Percentiles rank a stretch among this genome's conserved stretches.
phyloP scores from a whole-genome alignment of 2,329 filamentous ascomycete species.

The Diaporthe ampelina region DNA sequence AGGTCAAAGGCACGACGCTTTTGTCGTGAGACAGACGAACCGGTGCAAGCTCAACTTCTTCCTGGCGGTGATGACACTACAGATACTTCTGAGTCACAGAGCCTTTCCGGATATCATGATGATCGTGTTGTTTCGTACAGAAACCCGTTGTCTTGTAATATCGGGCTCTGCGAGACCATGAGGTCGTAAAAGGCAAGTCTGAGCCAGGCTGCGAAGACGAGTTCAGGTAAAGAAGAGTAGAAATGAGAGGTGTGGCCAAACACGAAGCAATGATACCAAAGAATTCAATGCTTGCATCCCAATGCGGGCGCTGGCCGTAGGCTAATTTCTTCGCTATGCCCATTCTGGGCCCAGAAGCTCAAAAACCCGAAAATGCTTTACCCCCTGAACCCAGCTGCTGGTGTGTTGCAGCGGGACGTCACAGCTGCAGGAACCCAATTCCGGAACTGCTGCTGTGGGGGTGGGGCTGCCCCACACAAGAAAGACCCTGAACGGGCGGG shows the following conservation, averaged over 20 bases:
- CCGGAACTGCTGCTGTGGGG: slow-evolving; percentile 1
- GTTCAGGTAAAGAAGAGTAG: background rate
- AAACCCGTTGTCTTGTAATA: slow-evolving; percentile 58
- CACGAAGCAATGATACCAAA: background rate
- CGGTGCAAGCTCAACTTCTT: background rate
- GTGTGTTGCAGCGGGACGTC: slow-evolving; percentile 5
- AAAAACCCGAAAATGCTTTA: background rate
- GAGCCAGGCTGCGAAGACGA: slow-evolving; percentile 46
- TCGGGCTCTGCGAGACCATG: slow-evolving; percentile 49
- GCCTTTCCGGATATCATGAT: slow-evolving; percentile 36
- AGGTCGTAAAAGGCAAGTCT: slow-evolving; percentile 56
- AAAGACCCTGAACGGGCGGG: slow-evolving; percentile 1
- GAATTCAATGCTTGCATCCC: background rate
- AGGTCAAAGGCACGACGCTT: slow-evolving; percentile 76
- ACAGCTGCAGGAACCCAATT: slow-evolving; percentile 19
- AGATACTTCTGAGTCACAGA: slow-evolving; percentile 81
- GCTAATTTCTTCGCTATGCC: background rate
- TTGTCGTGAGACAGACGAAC: slow-evolving; percentile 57
- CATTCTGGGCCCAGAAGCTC: background rate
- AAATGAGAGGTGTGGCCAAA: background rate
- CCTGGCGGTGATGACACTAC: slow-evolving; percentile 76
- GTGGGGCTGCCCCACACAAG: slow-evolving; percentile 5
- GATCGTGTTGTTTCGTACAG: slow-evolving; percentile 65
- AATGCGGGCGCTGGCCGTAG: background rate
- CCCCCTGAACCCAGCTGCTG: slow-evolving; percentile 8